A percentile compares a stretch with the other conserved stretches of the same genome.
phyloP scores from a whole-genome alignment of 2,329 filamentous ascomycete genomes.

The Ramularia collo-cygni region DNA sequence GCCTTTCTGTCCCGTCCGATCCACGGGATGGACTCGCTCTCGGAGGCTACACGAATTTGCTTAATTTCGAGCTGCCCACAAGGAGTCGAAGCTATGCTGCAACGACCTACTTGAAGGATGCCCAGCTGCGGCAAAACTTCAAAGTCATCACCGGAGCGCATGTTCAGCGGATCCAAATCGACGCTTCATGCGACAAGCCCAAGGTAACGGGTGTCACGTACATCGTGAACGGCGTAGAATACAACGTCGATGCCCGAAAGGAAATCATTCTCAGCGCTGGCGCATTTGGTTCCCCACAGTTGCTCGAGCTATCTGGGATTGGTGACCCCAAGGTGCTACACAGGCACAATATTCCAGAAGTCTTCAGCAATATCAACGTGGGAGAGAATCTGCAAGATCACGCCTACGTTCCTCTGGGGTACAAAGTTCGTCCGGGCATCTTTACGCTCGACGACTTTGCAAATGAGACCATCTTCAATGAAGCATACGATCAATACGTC shows the following conservation, averaged over 20 bases:
- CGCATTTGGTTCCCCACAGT: conserved; percentile 48
- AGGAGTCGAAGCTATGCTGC: conserved; percentile 27
- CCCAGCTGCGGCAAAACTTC: conserved; percentile 21
- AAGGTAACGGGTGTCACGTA: conserved; percentile 1
- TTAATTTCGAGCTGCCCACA: conserved; percentile 8
- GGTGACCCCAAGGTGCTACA: conserved; percentile 36
- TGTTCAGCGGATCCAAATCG: conserved; percentile 5
- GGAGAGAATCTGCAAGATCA: conserved; percentile 47
- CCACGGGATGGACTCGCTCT: conserved; percentile 28
- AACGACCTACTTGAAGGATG: conserved; percentile 24
- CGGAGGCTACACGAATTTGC: conserved; percentile 23
- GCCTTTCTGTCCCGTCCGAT: conserved; percentile 23
- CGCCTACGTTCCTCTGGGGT: conserved; percentile 15
- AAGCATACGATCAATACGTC: conserved; percentile 8
- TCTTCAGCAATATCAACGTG: conserved; percentile 37
- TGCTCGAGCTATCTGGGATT: conserved; percentile 57
- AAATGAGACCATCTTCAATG: conserved; percentile 8
- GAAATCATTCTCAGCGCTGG: conserved; percentile 48
- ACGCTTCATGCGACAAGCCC: not conserved
- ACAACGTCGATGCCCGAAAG: not conserved
- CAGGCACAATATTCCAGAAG: conserved; percentile 31
- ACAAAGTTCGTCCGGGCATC: conserved; percentile 6
- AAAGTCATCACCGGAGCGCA: conserved; percentile 32
- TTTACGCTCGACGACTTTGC: conserved; percentile 12
- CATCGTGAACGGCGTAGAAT: not conserved